Conservation (phyloP, 2,329 filamentous ascomycete genomes). For the Pseudogymnoascus sp. region DNA sequence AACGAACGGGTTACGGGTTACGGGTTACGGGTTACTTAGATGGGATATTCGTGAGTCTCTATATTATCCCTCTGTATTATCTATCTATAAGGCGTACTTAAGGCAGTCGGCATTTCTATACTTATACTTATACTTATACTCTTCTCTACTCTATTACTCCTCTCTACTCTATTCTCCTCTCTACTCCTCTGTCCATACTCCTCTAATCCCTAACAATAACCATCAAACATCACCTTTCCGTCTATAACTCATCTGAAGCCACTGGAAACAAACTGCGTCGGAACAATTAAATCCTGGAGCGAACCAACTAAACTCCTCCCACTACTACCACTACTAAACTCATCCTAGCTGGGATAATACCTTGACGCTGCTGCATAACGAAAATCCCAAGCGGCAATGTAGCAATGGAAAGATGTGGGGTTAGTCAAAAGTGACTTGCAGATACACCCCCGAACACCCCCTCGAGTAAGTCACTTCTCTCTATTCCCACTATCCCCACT, state of each 20-base stretch:
- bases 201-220: background rate
- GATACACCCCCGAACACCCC: background rate
- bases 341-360: background rate
- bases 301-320: too few species aligned
- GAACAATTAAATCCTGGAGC: background rate
- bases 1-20: background rate
- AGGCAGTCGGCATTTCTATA: too few species aligned
- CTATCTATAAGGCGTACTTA: too few species aligned
- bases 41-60: background rate
- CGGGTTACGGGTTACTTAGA: background rate
- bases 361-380: background rate
- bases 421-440: background rate
- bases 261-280: background rate
- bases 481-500: background rate
- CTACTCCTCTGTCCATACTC: background rate
- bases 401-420: background rate
- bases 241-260: background rate
- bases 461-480: background rate
- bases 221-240: background rate
- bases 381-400: background rate
- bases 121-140: too few species aligned
- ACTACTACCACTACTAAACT: too few species aligned
- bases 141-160: background rate
- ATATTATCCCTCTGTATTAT: background rate
- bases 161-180: background rate